phyloP scores from a whole-genome alignment of 176 grass and related monocot species.

The Phyllostachys edulis region DNA sequence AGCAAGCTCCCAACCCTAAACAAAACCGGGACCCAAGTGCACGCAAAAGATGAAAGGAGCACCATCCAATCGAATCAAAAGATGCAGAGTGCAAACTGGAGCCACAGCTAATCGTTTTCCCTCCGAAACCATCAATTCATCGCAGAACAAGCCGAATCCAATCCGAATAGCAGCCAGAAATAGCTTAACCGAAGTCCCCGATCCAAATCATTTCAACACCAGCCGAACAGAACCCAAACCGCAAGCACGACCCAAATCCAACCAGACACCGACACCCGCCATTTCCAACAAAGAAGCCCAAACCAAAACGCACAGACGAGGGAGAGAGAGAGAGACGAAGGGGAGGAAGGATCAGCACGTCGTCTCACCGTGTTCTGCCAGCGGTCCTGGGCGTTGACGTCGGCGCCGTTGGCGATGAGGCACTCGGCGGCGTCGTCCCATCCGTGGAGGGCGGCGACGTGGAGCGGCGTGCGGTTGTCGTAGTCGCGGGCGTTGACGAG shows the following conservation, averaged over 20 bases:
- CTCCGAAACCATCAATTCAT: neutral
- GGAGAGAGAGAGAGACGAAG: too few relatives aligned
- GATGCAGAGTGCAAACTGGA: neutral
- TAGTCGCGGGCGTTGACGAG: slow-evolving; percentile 96
- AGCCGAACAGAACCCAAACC: neutral
- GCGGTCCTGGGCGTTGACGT: slow-evolving; percentile 93
- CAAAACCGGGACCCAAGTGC: neutral
- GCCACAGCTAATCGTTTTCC: neutral
- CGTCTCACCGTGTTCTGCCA: slow-evolving; percentile 92
- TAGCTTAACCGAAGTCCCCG: neutral
- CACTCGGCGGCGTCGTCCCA: slow-evolving; percentile 85
- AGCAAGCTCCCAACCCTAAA: neutral
- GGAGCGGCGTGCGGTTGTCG: slow-evolving; percentile 94
- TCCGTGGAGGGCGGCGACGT: slow-evolving; percentile 89
- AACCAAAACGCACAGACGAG: neutral
- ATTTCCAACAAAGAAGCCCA: neutral
- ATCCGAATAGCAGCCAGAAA: neutral
- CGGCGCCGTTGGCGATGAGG: slow-evolving; percentile 73
- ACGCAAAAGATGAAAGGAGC: neutral
- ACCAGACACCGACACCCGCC: neutral
- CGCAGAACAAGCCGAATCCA: neutral
- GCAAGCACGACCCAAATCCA: slow-evolving; percentile 9
- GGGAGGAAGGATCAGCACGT: neutral
- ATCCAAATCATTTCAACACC: neutral
- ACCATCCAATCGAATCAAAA: neutral